Evolutionary conservation across 495 filamentous ascomycete genomes (phyloP).

Genomic region (Penicillium cosmopolitanum): DNA sequence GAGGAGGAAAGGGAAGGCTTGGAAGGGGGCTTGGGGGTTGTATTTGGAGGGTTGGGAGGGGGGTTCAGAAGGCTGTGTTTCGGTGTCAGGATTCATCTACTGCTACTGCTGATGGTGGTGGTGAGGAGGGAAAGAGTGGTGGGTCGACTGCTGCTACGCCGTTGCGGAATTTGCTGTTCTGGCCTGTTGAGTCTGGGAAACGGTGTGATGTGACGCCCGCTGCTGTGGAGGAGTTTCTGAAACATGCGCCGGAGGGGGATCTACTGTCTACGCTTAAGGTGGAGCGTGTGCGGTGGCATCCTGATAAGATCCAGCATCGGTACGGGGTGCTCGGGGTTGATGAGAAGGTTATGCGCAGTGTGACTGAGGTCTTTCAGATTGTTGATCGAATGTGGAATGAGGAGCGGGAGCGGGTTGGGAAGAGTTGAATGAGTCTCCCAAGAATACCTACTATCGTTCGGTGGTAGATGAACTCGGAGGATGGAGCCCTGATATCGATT

Average conservation of each 20-base stretch:
- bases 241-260: conserved; percentile 47
- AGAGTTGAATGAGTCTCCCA: background rate
- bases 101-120: background rate
- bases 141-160: conserved; percentile 9
- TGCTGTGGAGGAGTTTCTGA: conserved; percentile 66
- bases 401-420: conserved; percentile 34
- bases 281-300: conserved; percentile 94
- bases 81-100: background rate
- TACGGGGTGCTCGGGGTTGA: conserved; percentile 70
- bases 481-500: too few relatives aligned
- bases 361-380: conserved; percentile 91
- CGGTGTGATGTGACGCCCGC: conserved; percentile 62
- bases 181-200: conserved; percentile 74
- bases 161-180: conserved; percentile 62
- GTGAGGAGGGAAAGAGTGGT: background rate
- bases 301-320: conserved; percentile 95
- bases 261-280: conserved; percentile 69
- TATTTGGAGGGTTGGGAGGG: conserved; percentile 68
- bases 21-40: conserved; percentile 61
- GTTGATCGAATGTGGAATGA: conserved; percentile 83
- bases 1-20: conserved; percentile 50
- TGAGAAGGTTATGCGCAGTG: conserved; percentile 68
- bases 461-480: too few relatives aligned
- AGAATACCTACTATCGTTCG: background rate
- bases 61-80: conserved; percentile 44